Base-by-base conservation (phyloP, 139 green algal genomes). In the Chlorella sp. region DNA sequence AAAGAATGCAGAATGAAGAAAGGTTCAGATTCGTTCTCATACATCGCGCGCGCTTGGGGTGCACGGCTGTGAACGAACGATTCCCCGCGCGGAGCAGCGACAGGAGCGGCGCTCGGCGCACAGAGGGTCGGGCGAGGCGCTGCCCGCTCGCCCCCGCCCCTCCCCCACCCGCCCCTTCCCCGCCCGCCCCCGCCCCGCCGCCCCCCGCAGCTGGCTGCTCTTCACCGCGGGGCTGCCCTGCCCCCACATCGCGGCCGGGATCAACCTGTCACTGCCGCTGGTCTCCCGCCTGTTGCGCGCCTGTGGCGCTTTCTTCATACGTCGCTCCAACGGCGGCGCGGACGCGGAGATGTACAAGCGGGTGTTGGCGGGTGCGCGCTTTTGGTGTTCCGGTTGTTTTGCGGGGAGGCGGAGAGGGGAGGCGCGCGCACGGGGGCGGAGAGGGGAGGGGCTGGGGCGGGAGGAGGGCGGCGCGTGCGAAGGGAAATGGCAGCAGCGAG, bases 271-370 rank as follows among this genome's bases (percentile, higher is more conserved):
- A 8, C 62, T 88, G 29, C 83, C 83, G 4, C n/a, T 83, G 12
- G 56, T 88, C 1, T 25, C 33, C 51, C 51, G 60, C 35, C 50
- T 88, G 38, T 68, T 87, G 64, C 83, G 81, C 14, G 43, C 61
- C 17, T 80, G 64, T 60, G 83, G 83, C 31, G 83, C 83, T 5
- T 88, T 87, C 76, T 88, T 87, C 72, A 86, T 88, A 53, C 68
- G 75, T 15, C 48, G 83, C 36, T 71, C 64, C 41, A 86, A 55
- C 43, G 55, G 77, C 23, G 65, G 68, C 33, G 69, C 40, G 1
- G 83, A 88, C 61, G 63, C 65, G 0, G 64, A 75, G 14, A 25
- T 82, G 12, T 86, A 86, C 70, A 87, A 87, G 73, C 27, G 31
- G 0, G 64, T 77, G 41, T 67, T 87, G 46, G 72, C 72, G 61